Evolutionary conservation across 2,329 filamentous ascomycete genomes (phyloP).

Genomic region (Fusarium siculi): DNA sequence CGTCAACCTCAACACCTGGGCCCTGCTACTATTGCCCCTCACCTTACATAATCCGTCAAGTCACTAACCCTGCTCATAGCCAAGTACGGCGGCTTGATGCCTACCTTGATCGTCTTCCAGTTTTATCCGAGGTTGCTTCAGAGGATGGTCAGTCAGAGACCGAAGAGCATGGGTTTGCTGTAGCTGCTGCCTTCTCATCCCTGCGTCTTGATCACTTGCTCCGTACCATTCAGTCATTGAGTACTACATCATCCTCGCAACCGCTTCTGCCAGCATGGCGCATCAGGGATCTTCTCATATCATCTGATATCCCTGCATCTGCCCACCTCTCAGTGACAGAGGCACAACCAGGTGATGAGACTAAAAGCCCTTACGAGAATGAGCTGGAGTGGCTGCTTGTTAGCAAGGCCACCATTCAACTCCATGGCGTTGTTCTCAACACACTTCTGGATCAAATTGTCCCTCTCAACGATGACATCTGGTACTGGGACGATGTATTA

Average conservation of each 20-base stretch:
- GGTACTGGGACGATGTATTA: constrained; percentile 94
- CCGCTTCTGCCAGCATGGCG: constrained; percentile 68
- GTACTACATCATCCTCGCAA: constrained; percentile 72
- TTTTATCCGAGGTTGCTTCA: constrained; percentile 53
- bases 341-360: constrained; percentile 34
- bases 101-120: constrained; percentile 70
- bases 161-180: constrained; percentile 50
- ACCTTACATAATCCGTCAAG: constrained; percentile 2
- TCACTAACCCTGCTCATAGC: constrained; percentile 50
- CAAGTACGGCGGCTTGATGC: constrained; percentile 72
- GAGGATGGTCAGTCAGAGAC: constrained; percentile 54
- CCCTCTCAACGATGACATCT: constrained; percentile 85
- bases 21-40: not conserved
- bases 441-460: constrained; percentile 85
- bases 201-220: constrained; percentile 71
- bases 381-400: constrained; percentile 92
- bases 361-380: constrained; percentile 68
- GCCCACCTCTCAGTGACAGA: constrained; percentile 47
- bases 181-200: constrained; percentile 58
- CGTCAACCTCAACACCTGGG: constrained; percentile 26
- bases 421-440: constrained; percentile 83
- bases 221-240: constrained; percentile 75
- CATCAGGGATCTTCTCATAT: constrained; percentile 70
- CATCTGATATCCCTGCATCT: constrained; percentile 66
- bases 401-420: constrained; percentile 91